Conservation (phyloP, 1,284 basidiomycete genomes). For the Trametes sp. region DNA sequence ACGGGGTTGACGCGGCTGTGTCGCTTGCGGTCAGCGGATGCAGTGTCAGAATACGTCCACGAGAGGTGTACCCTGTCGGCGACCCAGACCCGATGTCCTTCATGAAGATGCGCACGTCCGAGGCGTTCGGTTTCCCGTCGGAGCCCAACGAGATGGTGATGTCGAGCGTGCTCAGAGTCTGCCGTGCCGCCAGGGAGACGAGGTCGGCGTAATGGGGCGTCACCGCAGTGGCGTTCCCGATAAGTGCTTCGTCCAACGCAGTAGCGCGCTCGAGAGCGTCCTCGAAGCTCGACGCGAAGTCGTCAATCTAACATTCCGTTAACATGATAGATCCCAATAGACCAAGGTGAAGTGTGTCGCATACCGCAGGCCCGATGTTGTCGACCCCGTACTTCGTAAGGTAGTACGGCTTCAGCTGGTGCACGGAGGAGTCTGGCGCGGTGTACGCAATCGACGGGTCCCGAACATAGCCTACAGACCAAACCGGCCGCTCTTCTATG, state of each 20-base stretch:
- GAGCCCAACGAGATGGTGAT: slow-evolving; percentile 42
- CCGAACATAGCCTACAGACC: no score
- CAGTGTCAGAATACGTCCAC: no score
- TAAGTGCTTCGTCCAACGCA: no score
- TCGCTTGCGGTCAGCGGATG: not conserved
- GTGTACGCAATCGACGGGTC: no score
- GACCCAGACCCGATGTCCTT: slow-evolving; percentile 36
- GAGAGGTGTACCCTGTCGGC: not conserved
- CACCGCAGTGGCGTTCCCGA: no score
- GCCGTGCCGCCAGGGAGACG: slow-evolving; percentile 46
- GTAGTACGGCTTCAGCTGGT: slow-evolving; percentile 39
- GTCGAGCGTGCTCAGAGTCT: slow-evolving; percentile 50
- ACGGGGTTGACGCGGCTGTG: slow-evolving; percentile 48
- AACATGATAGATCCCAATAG: no score
- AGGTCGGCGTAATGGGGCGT: no score
- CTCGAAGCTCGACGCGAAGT: no score
- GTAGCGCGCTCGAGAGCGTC: no score
- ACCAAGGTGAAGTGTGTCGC: slow-evolving; percentile 7
- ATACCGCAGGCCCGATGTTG: slow-evolving; percentile 25
- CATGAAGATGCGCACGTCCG: slow-evolving; percentile 57
- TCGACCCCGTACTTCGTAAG: slow-evolving; percentile 27
- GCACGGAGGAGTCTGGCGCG: slow-evolving; percentile 19
- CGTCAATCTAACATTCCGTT: no score
- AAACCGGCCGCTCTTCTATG: no score
- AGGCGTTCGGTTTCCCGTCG: slow-evolving; percentile 44